phyloP scores from a whole-genome alignment of 345 rosid species.

The Viola odorata region DNA sequence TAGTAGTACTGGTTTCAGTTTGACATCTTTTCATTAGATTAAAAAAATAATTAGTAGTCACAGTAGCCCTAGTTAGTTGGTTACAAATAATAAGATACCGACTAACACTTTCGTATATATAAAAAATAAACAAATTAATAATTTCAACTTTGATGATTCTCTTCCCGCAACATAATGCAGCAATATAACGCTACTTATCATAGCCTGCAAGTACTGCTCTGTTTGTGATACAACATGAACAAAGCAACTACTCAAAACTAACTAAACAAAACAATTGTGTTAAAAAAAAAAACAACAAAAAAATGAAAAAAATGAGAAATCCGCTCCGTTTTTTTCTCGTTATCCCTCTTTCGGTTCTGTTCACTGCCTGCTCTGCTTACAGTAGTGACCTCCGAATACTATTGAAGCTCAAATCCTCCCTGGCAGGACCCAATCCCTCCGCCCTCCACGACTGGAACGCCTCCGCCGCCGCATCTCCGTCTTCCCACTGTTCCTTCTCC shows the following conservation, averaged over 20 bases:
- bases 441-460: constrained; percentile 67
- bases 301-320: constrained; percentile 20
- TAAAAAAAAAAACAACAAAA: neutral
- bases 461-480: constrained; percentile 27
- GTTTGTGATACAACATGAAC: constrained; percentile 18
- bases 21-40: too few species aligned
- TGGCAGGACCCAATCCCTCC: constrained; percentile 43
- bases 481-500: constrained; percentile 71
- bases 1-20: too few species aligned
- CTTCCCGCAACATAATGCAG: too few species aligned
- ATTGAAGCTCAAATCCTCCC: constrained; percentile 54
- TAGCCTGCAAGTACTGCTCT: constrained; percentile 5
- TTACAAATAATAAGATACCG: too few species aligned
- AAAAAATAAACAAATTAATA: too few species aligned
- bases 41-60: too few species aligned
- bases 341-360: constrained; percentile 22
- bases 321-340: constrained; percentile 13
- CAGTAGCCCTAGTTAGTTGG: too few species aligned
- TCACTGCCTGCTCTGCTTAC: constrained; percentile 26
- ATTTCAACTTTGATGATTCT: too few species aligned
- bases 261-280: neutral
- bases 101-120: too few species aligned
- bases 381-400: constrained; percentile 55
- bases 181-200: constrained; percentile 25
- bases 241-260: neutral